phyloP scores from a whole-genome alignment of 1,284 basidiomycete species.

The Cystobasidiaceae sp. region DNA sequence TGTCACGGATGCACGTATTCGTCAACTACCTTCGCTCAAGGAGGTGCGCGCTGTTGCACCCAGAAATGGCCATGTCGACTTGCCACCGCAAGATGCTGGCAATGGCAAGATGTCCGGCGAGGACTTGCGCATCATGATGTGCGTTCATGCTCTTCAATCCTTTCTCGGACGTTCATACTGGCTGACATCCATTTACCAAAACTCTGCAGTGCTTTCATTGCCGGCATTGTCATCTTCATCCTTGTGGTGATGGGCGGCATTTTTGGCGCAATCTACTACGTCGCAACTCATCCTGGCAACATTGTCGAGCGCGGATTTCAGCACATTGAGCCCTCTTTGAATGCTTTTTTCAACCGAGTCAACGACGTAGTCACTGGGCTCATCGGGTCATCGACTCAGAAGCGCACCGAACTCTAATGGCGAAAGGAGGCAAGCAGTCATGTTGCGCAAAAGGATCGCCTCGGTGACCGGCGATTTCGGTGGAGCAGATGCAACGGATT shows the following conservation, averaged over 20 bases:
- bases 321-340: no score
- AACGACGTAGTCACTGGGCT: no score
- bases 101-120: slow-evolving; percentile 2
- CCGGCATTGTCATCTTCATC: neutral
- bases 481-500: no score
- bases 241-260: slow-evolving; percentile 6
- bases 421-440: no score
- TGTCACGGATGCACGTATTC: slow-evolving; percentile 21
- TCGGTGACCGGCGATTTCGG: no score
- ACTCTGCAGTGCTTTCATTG: slow-evolving; percentile 11
- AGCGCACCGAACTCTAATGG: no score
- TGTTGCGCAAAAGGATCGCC: no score
- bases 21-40: slow-evolving; percentile 15
- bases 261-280: slow-evolving; percentile 12
- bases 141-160: neutral
- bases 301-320: neutral
- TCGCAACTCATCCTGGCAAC: neutral
- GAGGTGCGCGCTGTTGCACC: neutral
- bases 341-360: neutral
- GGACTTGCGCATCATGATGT: slow-evolving; percentile 16
- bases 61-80: neutral
- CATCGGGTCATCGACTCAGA: no score
- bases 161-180: neutral
- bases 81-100: neutral
- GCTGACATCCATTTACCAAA: neutral